Conservation (phyloP, 345 rosid species). For the Salix dunnii region DNA sequence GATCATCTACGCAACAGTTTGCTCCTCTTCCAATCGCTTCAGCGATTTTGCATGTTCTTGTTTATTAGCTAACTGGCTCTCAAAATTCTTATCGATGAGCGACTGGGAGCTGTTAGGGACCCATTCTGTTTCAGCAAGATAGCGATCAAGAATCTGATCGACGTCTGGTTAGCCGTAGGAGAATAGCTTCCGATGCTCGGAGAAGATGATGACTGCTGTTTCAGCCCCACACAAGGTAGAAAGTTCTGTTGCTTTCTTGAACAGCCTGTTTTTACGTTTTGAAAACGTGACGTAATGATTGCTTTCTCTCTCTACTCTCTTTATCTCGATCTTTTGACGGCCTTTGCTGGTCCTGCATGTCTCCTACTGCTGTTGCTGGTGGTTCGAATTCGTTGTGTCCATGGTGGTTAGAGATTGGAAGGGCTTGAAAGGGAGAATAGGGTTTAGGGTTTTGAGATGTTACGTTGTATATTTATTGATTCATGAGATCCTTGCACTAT, state of each 20-base stretch:
- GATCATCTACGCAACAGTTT: neutral
- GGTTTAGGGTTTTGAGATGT: too few species aligned
- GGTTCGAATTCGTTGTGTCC: too few species aligned
- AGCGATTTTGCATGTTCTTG: neutral
- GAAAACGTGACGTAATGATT: slow-evolving; percentile 19
- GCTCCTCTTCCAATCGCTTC: neutral
- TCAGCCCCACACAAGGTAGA: slow-evolving; percentile 20
- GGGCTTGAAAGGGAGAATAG: too few species aligned
- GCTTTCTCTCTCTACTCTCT: slow-evolving; percentile 15
- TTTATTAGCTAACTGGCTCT: neutral
- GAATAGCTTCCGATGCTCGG: slow-evolving; percentile 9
- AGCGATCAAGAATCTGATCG: slow-evolving; percentile 11
- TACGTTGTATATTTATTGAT: too few species aligned
- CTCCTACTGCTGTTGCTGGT: neutral
- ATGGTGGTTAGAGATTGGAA: too few species aligned
- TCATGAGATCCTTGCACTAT: too few species aligned
- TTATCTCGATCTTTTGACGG: slow-evolving; percentile 20
- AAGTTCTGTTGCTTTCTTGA: slow-evolving; percentile 23
- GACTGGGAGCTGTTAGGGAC: neutral
- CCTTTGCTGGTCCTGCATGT: slow-evolving; percentile 9
- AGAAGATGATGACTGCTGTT: slow-evolving; percentile 12
- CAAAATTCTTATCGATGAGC: neutral
- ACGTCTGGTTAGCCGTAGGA: slow-evolving; percentile 10
- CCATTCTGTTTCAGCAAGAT: neutral
- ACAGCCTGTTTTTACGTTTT: slow-evolving; percentile 12